Conservation (phyloP, 805 yeast genomes). For the Metschnikowia bowlesiae region DNA sequence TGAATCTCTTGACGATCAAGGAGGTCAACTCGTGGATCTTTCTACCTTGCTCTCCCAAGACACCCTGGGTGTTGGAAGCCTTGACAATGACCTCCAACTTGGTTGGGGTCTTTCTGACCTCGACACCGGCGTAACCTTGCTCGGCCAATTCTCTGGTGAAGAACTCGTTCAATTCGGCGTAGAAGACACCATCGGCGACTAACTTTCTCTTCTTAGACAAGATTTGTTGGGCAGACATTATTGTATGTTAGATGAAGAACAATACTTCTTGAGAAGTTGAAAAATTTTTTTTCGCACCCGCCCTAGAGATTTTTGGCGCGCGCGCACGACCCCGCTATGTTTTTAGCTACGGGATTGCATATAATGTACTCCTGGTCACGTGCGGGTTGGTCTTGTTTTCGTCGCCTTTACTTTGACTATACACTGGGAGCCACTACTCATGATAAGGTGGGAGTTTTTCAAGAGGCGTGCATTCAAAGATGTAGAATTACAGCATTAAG, state of each 20-base stretch:
- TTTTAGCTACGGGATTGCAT: not conserved
- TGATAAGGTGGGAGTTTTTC: not conserved
- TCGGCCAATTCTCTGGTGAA: slow-evolving; percentile 99
- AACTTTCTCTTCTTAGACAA: slow-evolving; percentile 96
- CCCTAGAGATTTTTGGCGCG: slow-evolving; percentile 1
- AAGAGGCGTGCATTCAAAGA: no score
- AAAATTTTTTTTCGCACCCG: slow-evolving; percentile 6
- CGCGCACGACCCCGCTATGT: slow-evolving; percentile 4
- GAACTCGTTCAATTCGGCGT: slow-evolving; percentile 99
- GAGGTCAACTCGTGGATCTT: slow-evolving; percentile 98
- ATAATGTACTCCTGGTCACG: not conserved
- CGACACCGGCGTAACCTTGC: slow-evolving; percentile 99
- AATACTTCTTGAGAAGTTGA: not conserved
- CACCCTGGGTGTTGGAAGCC: slow-evolving; percentile 98
- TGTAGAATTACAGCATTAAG: no score
- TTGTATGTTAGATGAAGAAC: slow-evolving; percentile 9
- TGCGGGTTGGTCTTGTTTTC: not conserved
- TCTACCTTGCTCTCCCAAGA: slow-evolving; percentile 99
- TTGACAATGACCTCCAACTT: slow-evolving; percentile 98
- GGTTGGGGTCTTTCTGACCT: slow-evolving; percentile 97
- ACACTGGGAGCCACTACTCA: no score
- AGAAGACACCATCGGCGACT: slow-evolving; percentile 99
- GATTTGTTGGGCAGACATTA: slow-evolving; percentile 42
- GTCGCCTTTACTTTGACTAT: not conserved
- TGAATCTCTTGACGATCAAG: slow-evolving; percentile 98